Evolutionary conservation across 176 grass and related monocot species (phyloP), one percentile per base, ranked within the genome.

Genomic region (Lolium rigidum): DNA sequence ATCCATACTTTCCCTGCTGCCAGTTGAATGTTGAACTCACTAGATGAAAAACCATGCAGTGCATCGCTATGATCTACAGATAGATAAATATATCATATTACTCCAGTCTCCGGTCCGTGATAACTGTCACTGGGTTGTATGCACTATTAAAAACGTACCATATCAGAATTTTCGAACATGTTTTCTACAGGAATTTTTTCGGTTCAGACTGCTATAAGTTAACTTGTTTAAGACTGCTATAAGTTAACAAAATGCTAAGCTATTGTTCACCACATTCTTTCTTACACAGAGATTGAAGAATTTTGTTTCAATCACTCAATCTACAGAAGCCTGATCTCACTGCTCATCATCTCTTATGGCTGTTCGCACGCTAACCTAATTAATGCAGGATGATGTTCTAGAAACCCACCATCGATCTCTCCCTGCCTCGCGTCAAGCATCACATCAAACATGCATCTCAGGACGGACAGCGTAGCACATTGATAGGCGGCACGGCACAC

Each of bases 21-120:
- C 9, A 66, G 31, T 78, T 77, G 17, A 54, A 61, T 63, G 44
- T 47, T 82, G 22, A 50, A 71, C 21, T 74, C 47, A 22, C 71
- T 28, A 74, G 11, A 12, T 51, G 71, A 50, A 74, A 21, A 51
- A 51, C 22, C 46, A 71, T 44, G 38, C 15, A 31, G 35, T 38
- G 31, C 15, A 66, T 66, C 16, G 25, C 5, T 14, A 28, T 66
- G 26, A 22, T 66, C 62, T 68, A 31, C 31, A 28, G 14, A 68
- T 38, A 38, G 16, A 38, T 38, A 38, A 37, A 68, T 38, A 68
- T 49, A 68, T 20, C 55, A 26, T 63, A 24, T 61, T 24, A n/a
- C n/a, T n/a, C n/a, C n/a, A n/a, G n/a, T 0, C 58, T 24, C 58
- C n/a, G 24, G 58, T 61, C 6, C 60, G 10, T 26, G 22, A 20